phyloP scores from a whole-genome alignment of 495 filamentous ascomycete genomes.

The Parmelia sp. region DNA sequence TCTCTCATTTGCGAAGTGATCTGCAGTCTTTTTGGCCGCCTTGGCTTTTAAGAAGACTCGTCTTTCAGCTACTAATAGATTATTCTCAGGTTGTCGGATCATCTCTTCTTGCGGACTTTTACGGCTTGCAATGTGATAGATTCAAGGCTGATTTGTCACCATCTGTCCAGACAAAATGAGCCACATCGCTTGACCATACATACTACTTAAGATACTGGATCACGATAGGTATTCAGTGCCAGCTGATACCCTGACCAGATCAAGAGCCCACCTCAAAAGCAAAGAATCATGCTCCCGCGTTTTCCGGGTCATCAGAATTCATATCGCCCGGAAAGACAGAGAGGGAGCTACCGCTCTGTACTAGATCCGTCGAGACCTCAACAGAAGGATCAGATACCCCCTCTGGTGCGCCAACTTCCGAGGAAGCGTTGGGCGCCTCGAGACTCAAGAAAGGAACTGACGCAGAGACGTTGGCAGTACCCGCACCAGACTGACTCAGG shows the following conservation, averaged over 20 bases:
- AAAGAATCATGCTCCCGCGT: too few relatives aligned
- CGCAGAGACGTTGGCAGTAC: background rate
- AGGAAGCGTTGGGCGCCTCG: background rate
- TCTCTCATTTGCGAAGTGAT: too few relatives aligned
- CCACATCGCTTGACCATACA: too few relatives aligned
- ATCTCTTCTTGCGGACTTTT: too few relatives aligned
- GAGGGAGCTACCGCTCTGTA: background rate
- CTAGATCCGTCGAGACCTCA: background rate
- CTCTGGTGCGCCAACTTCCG: background rate
- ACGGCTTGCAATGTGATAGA: background rate
- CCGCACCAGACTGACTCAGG: background rate
- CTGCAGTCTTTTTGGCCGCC: too few relatives aligned
- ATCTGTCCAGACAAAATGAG: background rate
- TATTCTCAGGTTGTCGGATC: too few relatives aligned
- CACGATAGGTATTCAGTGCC: background rate
- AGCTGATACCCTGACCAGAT: too few relatives aligned
- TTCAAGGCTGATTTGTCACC: background rate
- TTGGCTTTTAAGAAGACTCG: too few relatives aligned
- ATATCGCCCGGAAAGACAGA: background rate
- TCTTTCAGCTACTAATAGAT: too few relatives aligned
- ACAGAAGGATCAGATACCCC: background rate
- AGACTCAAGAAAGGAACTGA: background rate
- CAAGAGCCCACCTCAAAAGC: too few relatives aligned
- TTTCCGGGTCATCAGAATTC: background rate
- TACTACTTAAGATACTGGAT: too few relatives aligned